These are phyloP conservation scores for Globisporangium spinosum DNA, from an alignment of 352 stramenopile species.

Conservation along the genomic window DNA sequence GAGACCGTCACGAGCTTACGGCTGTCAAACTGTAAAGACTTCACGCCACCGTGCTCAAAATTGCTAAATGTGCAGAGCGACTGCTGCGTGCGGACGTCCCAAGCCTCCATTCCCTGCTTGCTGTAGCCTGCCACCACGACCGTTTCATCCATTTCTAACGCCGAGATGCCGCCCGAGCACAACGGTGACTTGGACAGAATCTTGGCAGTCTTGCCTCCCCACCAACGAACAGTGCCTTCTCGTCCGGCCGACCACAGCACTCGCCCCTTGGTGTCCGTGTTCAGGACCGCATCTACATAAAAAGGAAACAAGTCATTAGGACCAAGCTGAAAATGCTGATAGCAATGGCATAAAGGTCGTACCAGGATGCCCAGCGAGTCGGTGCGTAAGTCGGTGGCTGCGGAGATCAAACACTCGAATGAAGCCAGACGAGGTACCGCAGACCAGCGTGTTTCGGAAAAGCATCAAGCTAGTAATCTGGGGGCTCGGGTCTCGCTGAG, in stretches of 20 bases:
- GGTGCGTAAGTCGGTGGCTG: slow-evolving; percentile 74
- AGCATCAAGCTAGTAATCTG: slow-evolving; percentile 89
- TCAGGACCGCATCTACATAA: slow-evolving; percentile 64
- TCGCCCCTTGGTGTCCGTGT: slow-evolving; percentile 81
- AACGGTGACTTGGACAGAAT: slow-evolving; percentile 81
- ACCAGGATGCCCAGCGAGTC: slow-evolving; percentile 82
- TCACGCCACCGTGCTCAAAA: slow-evolving; percentile 59
- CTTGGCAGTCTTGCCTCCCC: slow-evolving; percentile 86
- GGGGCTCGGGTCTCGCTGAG: slow-evolving; percentile 51
- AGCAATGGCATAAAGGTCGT: slow-evolving; percentile 9
- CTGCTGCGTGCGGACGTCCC: slow-evolving; percentile 87
- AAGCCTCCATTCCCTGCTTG: slow-evolving; percentile 83
- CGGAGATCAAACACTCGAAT: slow-evolving; percentile 86
- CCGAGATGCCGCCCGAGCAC: slow-evolving; percentile 69
- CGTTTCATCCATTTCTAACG: slow-evolving; percentile 87
- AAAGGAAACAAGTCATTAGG: neutral
- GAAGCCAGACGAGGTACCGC: slow-evolving; percentile 81
- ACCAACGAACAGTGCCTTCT: slow-evolving; percentile 84
- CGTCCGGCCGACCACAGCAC: slow-evolving; percentile 83
- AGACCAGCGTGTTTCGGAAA: slow-evolving; percentile 84
- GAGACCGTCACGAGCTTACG: slow-evolving; percentile 85
- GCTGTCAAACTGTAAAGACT: slow-evolving; percentile 81
- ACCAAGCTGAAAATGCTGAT: neutral
- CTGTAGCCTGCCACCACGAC: slow-evolving; percentile 83
- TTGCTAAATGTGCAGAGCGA: slow-evolving; percentile 83